Percentiles rank a stretch among this genome's conserved stretches.
phyloP scores from a whole-genome alignment of 106 monocot species.

The Apostasia ramifera region DNA sequence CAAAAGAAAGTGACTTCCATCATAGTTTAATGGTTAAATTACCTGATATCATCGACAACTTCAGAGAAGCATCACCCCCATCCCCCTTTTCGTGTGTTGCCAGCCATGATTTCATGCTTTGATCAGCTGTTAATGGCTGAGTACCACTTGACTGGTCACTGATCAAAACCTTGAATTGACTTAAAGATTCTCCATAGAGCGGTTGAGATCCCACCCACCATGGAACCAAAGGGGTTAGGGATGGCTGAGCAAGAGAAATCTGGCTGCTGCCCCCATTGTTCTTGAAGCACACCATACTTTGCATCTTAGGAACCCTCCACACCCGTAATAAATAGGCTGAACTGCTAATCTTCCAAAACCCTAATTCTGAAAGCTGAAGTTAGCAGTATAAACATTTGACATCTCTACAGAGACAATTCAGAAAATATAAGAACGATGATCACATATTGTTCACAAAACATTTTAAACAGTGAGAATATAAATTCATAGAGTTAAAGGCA shows the following conservation, averaged over 20 bases:
- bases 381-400: neutral
- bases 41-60: constrained; percentile 16
- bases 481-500: neutral
- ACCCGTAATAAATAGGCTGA: neutral
- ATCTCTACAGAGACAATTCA: neutral
- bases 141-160: constrained; percentile 1
- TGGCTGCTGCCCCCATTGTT: constrained; percentile 9
- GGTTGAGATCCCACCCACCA: constrained; percentile 35
- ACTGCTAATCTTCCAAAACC: neutral
- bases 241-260: constrained; percentile 9
- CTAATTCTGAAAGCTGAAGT: neutral
- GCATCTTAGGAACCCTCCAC: constrained; percentile 12
- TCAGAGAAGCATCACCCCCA: neutral
- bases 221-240: constrained; percentile 16
- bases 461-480: neutral
- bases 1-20: neutral
- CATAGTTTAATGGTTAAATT: neutral
- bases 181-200: constrained; percentile 20
- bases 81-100: constrained; percentile 6
- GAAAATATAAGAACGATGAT: neutral
- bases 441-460: neutral
- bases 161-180: constrained; percentile 11
- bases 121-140: neutral
- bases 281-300: constrained; percentile 22
- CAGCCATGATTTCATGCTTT: neutral